A percentile compares a stretch with the other conserved stretches of the same genome.
These are phyloP conservation scores for Marasmius sp. DNA, from an alignment of 1,284 basidiomycete genomes.

Conservation along the genomic window DNA sequence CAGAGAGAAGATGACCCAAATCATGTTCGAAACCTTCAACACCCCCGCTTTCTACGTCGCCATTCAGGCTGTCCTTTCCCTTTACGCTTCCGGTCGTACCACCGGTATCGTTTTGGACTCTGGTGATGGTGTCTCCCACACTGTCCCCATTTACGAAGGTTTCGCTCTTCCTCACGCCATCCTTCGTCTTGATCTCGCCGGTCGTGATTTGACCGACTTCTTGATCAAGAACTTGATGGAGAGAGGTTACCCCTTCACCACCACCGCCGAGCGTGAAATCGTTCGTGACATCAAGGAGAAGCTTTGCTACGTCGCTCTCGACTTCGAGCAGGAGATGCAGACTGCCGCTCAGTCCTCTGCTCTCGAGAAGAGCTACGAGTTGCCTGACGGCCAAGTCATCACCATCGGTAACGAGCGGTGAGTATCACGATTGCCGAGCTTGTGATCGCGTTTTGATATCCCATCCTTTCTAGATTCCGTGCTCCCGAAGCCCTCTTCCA, in stretches of 20 bases:
- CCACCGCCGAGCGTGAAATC: conserved; percentile 79
- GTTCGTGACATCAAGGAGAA: conserved; percentile 90
- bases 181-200: conserved; percentile 78
- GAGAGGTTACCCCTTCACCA: conserved; percentile 83
- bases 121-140: conserved; percentile 88
- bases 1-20: conserved; percentile 93
- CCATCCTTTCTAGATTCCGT: conserved; percentile 10
- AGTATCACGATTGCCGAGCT: conserved; percentile 10
- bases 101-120: conserved; percentile 92
- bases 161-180: conserved; percentile 85
- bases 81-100: conserved; percentile 87
- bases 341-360: conserved; percentile 78
- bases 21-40: conserved; percentile 96
- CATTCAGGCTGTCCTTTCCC: conserved; percentile 87
- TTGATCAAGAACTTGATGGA: conserved; percentile 81
- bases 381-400: conserved; percentile 85
- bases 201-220: conserved; percentile 81
- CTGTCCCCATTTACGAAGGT: conserved; percentile 87
- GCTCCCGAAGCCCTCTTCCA: conserved; percentile 74
- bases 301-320: conserved; percentile 84
- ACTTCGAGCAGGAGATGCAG: conserved; percentile 86
- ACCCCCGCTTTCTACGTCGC: conserved; percentile 88
- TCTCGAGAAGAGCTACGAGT: conserved; percentile 82
- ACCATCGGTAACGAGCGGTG: conserved; percentile 82
- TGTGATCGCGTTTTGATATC: neutral